A percentile compares a stretch with the other conserved stretches of the same genome.
phyloP scores from a whole-genome alignment of 805 yeast species.

The Wickerhamiella nectarea region DNA sequence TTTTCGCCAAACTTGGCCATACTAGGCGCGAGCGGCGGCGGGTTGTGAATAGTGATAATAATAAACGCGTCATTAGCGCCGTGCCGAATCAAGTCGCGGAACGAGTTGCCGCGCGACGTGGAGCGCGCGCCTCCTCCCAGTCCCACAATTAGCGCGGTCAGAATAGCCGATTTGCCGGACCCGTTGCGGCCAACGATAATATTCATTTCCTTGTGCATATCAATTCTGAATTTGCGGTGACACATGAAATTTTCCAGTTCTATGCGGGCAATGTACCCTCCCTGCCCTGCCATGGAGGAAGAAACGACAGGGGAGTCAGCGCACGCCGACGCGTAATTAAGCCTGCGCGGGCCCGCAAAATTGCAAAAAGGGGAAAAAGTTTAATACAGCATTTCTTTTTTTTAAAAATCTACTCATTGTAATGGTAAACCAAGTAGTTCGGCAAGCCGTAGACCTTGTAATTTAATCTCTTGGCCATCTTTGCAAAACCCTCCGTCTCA shows the following conservation, averaged over 20 bases:
- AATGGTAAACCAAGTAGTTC: slow-evolving; percentile 83
- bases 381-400: neutral
- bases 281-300: neutral
- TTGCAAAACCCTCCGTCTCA: slow-evolving; percentile 96
- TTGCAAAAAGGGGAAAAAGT: no score
- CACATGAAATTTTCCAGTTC: slow-evolving; percentile 32
- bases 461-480: slow-evolving; percentile 88
- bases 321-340: neutral
- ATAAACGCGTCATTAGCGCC: slow-evolving; percentile 61
- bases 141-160: slow-evolving; percentile 78
- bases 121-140: slow-evolving; percentile 79
- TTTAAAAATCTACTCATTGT: slow-evolving; percentile 41
- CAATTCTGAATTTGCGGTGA: slow-evolving; percentile 64
- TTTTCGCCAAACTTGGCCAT: slow-evolving; percentile 53
- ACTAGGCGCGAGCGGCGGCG: slow-evolving; percentile 40
- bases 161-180: slow-evolving; percentile 76
- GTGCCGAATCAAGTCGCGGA: slow-evolving; percentile 59
- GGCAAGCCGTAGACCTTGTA: slow-evolving; percentile 88
- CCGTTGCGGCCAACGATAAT: slow-evolving; percentile 87
- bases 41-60: slow-evolving; percentile 37
- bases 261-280: slow-evolving; percentile 41
- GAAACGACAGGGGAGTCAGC: no score
- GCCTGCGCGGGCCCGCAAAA: no score
- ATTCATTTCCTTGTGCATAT: slow-evolving; percentile 66
- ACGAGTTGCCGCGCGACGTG: slow-evolving; percentile 68